These are phyloP conservation scores for Colletotrichum lini DNA, from an alignment of 2,329 filamentous ascomycete species.

Conservation along the genomic window DNA sequence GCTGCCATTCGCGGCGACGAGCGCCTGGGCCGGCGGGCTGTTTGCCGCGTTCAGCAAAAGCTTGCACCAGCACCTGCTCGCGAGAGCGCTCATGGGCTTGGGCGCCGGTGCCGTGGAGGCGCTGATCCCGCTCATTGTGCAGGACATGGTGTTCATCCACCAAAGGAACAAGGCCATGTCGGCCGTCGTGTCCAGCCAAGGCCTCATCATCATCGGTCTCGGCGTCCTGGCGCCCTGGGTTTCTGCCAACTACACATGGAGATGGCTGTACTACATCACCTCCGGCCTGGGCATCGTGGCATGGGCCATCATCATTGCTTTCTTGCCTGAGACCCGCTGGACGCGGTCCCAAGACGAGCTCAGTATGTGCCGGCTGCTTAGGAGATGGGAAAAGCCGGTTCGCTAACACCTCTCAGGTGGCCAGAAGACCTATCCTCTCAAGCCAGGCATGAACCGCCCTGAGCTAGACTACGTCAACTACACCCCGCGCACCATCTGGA, in stretches of 20 bases:
- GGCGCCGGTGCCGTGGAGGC: constrained; percentile 54
- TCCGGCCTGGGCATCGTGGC: constrained; percentile 49
- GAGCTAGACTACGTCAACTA: constrained; percentile 48
- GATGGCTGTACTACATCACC: constrained; percentile 53
- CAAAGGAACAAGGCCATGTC: constrained; percentile 54
- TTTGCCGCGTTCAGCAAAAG: constrained; percentile 52
- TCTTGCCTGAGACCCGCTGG: constrained; percentile 55
- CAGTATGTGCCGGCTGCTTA: constrained; percentile 28
- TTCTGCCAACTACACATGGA: constrained; percentile 51
- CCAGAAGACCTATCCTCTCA: constrained; percentile 44
- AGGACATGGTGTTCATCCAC: constrained; percentile 56
- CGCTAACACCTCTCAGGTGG: constrained; percentile 16
- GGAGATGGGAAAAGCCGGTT: neutral
- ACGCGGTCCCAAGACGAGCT: constrained; percentile 50
- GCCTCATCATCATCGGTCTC: constrained; percentile 49
- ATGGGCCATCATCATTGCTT: constrained; percentile 51
- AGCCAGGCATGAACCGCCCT: constrained; percentile 47
- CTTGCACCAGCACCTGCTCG: constrained; percentile 49
- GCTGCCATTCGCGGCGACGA: constrained; percentile 49
- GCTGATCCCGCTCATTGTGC: constrained; percentile 54
- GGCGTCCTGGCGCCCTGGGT: constrained; percentile 50
- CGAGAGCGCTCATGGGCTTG: constrained; percentile 51
- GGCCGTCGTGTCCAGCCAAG: constrained; percentile 49
- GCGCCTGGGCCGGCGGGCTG: constrained; percentile 53
- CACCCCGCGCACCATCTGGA: constrained; percentile 48